Conservation (phyloP, 2,329 filamentous ascomycete genomes). For the Zasmidium angulare region DNA sequence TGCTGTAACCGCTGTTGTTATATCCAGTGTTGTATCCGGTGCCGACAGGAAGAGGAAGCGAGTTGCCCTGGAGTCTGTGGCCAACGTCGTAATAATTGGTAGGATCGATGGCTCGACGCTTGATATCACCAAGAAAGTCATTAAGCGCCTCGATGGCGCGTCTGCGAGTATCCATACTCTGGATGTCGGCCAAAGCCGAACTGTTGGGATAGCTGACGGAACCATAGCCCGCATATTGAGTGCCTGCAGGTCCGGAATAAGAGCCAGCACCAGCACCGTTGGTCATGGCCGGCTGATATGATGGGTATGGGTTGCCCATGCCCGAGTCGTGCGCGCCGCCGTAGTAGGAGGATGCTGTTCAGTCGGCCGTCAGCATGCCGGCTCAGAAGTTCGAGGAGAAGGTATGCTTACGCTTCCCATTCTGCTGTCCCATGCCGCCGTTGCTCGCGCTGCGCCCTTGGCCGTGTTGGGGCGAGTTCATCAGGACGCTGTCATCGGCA, state of each 20-base stretch:
- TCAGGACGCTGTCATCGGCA: conserved; percentile 84
- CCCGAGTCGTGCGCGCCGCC: conserved; percentile 31
- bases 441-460: conserved; percentile 25
- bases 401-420: conserved; percentile 41
- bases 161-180: conserved; percentile 68
- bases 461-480: conserved; percentile 61
- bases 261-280: conserved; percentile 23
- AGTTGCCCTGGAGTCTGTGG: conserved; percentile 75
- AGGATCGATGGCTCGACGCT: conserved; percentile 87
- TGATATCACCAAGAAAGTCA: conserved; percentile 90
- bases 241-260: conserved; percentile 28
- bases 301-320: conserved; percentile 32
- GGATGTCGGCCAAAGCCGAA: conserved; percentile 35
- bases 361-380: conserved; percentile 9
- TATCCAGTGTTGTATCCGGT: conserved; percentile 41
- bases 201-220: conserved; percentile 49
- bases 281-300: conserved; percentile 32
- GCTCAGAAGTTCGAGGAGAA: conserved; percentile 27
- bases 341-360: conserved; percentile 32
- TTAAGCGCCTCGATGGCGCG: conserved; percentile 80
- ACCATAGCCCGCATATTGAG: conserved; percentile 39
- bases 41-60: conserved; percentile 45
- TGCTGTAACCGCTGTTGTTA: conserved; percentile 30
- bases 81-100: conserved; percentile 88
- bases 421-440: conserved; percentile 36